A percentile compares a stretch with the other conserved stretches of the same genome.
Conservation (phyloP, 306 rosid genomes). For the Begonia peltatifolia region DNA sequence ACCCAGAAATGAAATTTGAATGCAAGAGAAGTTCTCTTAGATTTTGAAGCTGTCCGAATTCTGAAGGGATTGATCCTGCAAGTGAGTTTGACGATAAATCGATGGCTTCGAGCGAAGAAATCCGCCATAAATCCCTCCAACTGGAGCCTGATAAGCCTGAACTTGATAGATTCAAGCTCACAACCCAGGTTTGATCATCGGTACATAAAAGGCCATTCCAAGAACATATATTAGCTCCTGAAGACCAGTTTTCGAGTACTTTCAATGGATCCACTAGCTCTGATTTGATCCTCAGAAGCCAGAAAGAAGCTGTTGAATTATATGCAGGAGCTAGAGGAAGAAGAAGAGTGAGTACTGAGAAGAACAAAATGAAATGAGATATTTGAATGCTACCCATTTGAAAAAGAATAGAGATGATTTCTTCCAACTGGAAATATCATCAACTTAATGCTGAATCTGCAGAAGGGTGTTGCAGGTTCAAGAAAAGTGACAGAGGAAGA, state of each 20-base stretch:
- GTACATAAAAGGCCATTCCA: conserved; percentile 73
- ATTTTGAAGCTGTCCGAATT: conserved; percentile 45
- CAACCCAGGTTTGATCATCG: conserved; percentile 26
- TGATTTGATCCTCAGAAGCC: conserved; percentile 66
- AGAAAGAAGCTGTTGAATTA: conserved; percentile 27
- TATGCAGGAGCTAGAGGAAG: conserved; percentile 18
- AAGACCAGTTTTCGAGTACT: conserved; percentile 62
- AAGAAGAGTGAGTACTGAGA: conserved; percentile 18
- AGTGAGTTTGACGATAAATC: conserved; percentile 72
- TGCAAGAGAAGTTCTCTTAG: conserved; percentile 39
- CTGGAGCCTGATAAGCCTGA: conserved; percentile 68
- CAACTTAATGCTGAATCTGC: conserved; percentile 14
- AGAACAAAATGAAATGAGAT: conserved; percentile 27
- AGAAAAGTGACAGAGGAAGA: too few species aligned
- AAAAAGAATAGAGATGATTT: conserved; percentile 9
- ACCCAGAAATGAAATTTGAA: conserved; percentile 66
- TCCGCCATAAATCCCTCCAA: conserved; percentile 31
- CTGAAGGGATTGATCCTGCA: conserved; percentile 58
- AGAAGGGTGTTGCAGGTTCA: background rate
- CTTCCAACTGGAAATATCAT: conserved; percentile 18
- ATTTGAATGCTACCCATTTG: conserved; percentile 33
- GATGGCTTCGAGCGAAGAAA: conserved; percentile 50
- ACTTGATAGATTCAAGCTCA: conserved; percentile 51
- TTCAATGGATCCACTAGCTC: conserved; percentile 44
- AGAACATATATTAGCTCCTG: conserved; percentile 31